Percentiles rank a stretch among this genome's conserved stretches.
Conservation (phyloP, 495 filamentous ascomycete species). For the Daldinia childiae region DNA sequence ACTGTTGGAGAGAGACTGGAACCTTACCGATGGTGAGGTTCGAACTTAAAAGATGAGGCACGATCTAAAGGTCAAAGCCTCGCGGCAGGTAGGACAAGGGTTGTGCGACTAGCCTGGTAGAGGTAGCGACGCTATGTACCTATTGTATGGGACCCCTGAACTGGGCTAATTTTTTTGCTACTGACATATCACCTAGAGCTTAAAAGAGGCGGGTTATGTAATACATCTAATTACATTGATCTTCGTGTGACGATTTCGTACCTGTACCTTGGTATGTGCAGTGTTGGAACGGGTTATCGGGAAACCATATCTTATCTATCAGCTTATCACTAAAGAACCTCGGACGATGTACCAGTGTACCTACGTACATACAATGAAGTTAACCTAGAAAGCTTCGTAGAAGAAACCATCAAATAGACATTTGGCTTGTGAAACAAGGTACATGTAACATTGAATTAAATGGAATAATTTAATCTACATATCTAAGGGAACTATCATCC, state of each 20-base stretch:
- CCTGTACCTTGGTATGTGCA: background rate
- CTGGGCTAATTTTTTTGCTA: background rate
- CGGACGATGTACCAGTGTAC: no score
- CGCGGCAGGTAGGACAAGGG: constrained; percentile 25
- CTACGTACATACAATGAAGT: no score
- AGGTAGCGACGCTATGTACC: background rate
- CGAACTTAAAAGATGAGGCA: constrained; percentile 10
- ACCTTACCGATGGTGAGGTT: constrained; percentile 2
- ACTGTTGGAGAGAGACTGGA: background rate
- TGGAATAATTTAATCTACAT: no score
- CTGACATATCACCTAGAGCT: background rate
- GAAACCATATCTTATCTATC: background rate
- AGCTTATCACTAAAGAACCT: background rate
- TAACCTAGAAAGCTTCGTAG: no score
- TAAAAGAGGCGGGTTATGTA: background rate
- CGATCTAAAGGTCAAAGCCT: constrained; percentile 32
- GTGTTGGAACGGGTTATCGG: background rate
- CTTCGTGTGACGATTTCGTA: background rate
- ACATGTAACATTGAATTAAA: no score
- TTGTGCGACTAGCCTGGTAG: constrained; percentile 7
- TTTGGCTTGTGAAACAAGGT: no score
- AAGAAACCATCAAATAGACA: no score
- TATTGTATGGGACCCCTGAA: background rate
- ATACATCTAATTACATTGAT: background rate
- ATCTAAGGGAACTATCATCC: no score